Evolutionary conservation across 1,284 basidiomycete species (phyloP).

Genomic region (Cryptococcus sp.): DNA sequence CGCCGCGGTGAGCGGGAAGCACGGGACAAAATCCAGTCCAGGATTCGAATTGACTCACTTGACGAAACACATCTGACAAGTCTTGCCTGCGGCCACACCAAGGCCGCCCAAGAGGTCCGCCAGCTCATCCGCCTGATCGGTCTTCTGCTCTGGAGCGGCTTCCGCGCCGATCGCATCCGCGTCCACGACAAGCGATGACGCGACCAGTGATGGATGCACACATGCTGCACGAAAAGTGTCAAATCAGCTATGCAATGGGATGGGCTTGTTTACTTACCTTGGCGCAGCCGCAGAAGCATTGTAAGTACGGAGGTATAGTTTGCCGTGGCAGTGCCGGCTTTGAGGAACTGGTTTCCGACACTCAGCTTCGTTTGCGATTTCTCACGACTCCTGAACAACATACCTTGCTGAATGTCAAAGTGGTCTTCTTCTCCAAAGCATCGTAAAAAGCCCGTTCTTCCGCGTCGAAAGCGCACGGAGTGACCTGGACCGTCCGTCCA

Average conservation of each 20-base stretch:
- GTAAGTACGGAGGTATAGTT: constrained; percentile 85
- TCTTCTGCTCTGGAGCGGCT: constrained; percentile 59
- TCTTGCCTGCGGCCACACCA: constrained; percentile 62
- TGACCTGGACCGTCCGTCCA: constrained; percentile 67
- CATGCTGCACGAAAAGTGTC: constrained; percentile 60
- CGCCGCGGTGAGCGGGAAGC: neutral
- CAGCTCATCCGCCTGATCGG: constrained; percentile 71
- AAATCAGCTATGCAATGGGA: neutral
- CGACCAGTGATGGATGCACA: constrained; percentile 80
- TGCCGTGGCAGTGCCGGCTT: constrained; percentile 59
- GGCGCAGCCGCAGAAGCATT: constrained; percentile 79
- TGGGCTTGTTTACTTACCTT: constrained; percentile 61
- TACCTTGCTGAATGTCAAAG: constrained; percentile 66
- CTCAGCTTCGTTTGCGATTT: neutral
- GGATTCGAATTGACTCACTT: constrained; percentile 57
- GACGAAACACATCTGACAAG: constrained; percentile 73
- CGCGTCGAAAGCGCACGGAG: constrained; percentile 70
- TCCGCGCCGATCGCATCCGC: constrained; percentile 70
- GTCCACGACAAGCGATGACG: constrained; percentile 71
- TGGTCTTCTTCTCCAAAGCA: constrained; percentile 73
- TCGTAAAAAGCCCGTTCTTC: constrained; percentile 82
- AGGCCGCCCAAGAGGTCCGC: constrained; percentile 72
- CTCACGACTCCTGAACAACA: constrained; percentile 9
- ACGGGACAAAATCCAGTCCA: neutral
- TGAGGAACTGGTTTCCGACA: constrained; percentile 56